Evolutionary conservation across 202 grass and related monocot species (phyloP).

Genomic region (Cymbopogon flexuosus): DNA sequence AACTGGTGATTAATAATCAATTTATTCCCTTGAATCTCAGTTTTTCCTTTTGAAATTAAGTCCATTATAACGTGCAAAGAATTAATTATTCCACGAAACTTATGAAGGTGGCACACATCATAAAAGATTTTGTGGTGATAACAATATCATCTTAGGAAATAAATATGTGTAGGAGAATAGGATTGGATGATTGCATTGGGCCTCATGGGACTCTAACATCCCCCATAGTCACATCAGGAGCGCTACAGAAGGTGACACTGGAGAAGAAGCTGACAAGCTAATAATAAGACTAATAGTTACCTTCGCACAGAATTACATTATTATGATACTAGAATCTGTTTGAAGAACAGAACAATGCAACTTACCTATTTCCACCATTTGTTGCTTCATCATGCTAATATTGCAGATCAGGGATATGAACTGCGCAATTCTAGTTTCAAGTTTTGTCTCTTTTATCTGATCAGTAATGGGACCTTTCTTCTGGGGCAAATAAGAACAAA

Average conservation of each 20-base stretch:
- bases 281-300: neutral
- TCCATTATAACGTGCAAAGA: neutral
- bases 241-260: too few relatives aligned
- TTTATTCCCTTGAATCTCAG: neutral
- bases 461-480: slow-evolving; percentile 35
- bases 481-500: slow-evolving; percentile 33
- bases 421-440: slow-evolving; percentile 64
- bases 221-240: too few relatives aligned
- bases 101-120: slow-evolving; percentile 3
- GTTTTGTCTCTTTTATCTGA: slow-evolving; percentile 69
- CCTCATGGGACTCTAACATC: too few relatives aligned
- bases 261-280: too few relatives aligned
- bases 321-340: neutral
- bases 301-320: slow-evolving; percentile 2
- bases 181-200: too few relatives aligned
- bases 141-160: neutral
- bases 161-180: neutral
- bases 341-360: slow-evolving; percentile 1
- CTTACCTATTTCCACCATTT: slow-evolving; percentile 99
- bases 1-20: slow-evolving; percentile 2
- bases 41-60: slow-evolving; percentile 8
- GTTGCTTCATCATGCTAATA: slow-evolving; percentile 96
- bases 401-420: slow-evolving; percentile 93
- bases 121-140: neutral
- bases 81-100: neutral